Conservation (phyloP, 106 monocot genomes). For the Platanthera guangdongensis region DNA sequence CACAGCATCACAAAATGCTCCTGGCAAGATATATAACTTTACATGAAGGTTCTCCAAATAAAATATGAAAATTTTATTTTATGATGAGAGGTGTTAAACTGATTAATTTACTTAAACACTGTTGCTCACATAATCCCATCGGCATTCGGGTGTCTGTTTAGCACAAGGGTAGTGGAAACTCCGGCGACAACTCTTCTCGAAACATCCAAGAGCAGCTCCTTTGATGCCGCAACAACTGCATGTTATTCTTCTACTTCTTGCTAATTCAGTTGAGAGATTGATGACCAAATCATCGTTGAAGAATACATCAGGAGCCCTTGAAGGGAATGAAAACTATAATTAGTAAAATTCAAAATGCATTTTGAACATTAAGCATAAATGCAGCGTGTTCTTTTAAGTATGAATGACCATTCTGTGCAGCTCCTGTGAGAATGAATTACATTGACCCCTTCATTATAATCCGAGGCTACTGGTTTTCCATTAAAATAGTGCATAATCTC, state of each 20-base stretch:
- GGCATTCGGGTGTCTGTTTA: constrained; percentile 67
- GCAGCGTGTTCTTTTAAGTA: not conserved
- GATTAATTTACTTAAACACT: not conserved
- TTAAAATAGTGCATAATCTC: constrained; percentile 84
- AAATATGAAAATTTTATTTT: not conserved
- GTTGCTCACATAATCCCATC: constrained; percentile 72
- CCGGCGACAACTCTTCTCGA: constrained; percentile 73
- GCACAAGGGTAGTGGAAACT: constrained; percentile 97
- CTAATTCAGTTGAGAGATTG: constrained; percentile 64
- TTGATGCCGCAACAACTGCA: constrained; percentile 82
- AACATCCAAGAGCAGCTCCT: constrained; percentile 95
- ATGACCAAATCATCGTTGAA: constrained; percentile 67
- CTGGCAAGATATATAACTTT: constrained; percentile 26
- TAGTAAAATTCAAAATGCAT: not conserved
- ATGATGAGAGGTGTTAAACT: not conserved
- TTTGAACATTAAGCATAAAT: not conserved
- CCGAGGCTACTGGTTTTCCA: constrained; percentile 55
- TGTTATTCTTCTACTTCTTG: constrained; percentile 84
- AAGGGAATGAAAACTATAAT: constrained; percentile 7
- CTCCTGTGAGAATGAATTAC: constrained; percentile 71
- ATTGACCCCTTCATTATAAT: constrained; percentile 47
- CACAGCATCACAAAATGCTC: constrained; percentile 97
- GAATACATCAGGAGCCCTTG: constrained; percentile 95
- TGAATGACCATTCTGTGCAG: constrained; percentile 81
- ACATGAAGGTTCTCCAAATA: not conserved